These are phyloP conservation scores for Apiotrichum mycotoxinovorans DNA, from an alignment of 1,284 basidiomycete species.

Conservation along the genomic window DNA sequence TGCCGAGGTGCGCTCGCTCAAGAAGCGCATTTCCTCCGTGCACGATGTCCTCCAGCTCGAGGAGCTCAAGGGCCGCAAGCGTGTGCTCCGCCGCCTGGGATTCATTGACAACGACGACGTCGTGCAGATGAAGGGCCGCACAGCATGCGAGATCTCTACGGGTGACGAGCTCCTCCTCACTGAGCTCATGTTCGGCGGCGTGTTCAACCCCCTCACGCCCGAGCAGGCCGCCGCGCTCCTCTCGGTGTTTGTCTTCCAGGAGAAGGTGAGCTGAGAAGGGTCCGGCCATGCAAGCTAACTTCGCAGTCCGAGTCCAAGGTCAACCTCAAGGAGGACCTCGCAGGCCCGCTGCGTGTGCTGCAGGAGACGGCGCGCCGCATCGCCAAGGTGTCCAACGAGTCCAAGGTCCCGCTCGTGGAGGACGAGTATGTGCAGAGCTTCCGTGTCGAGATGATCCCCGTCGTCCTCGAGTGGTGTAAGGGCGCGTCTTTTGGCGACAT, in stretches of 20 bases:
- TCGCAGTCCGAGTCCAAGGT: slow-evolving; percentile 73
- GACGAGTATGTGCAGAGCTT: slow-evolving; percentile 96
- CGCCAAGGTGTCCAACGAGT: slow-evolving; percentile 91
- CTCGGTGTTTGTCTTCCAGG: slow-evolving; percentile 94
- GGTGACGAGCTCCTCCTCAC: slow-evolving; percentile 96
- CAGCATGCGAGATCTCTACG: slow-evolving; percentile 96
- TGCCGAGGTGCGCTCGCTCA: slow-evolving; percentile 68
- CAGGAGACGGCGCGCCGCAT: slow-evolving; percentile 93
- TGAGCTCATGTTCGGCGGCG: slow-evolving; percentile 95
- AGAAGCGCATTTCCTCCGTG: slow-evolving; percentile 80
- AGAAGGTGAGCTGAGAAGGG: slow-evolving; percentile 56
- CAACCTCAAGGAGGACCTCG: slow-evolving; percentile 86
- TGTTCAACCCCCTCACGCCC: slow-evolving; percentile 83
- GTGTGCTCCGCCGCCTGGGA: slow-evolving; percentile 83
- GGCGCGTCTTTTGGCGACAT: slow-evolving; percentile 96
- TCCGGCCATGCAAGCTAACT: too few relatives aligned
- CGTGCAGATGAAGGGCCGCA: slow-evolving; percentile 95
- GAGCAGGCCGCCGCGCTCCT: slow-evolving; percentile 90
- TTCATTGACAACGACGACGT: slow-evolving; percentile 89
- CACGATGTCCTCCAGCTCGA: slow-evolving; percentile 93
- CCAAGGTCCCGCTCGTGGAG: slow-evolving; percentile 81
- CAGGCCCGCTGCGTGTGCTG: slow-evolving; percentile 85
- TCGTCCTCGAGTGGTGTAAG: slow-evolving; percentile 94
- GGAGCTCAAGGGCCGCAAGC: slow-evolving; percentile 93
- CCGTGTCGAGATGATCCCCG: slow-evolving; percentile 98